These are phyloP conservation scores for Adansonia rubrostipa DNA, from an alignment of 441 rosid genomes.

Conservation along the genomic window DNA sequence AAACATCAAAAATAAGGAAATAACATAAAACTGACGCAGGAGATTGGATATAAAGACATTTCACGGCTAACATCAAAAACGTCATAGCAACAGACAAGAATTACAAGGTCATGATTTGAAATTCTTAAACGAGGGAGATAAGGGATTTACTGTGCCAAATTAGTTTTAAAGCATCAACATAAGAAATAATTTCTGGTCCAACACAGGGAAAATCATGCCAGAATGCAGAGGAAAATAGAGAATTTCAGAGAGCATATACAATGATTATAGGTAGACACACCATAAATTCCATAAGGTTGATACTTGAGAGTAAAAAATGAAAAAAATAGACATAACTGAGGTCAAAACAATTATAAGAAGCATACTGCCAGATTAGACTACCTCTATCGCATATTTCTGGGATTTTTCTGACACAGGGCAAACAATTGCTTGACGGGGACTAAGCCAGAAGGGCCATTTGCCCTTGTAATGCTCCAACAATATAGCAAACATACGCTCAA, in stretches of 20 bases:
- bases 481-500: constrained; percentile 96
- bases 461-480: constrained; percentile 97
- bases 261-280: background rate
- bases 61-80: background rate
- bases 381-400: constrained; percentile 72
- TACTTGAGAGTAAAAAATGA: background rate
- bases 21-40: background rate
- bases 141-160: background rate
- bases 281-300: constrained; percentile 3
- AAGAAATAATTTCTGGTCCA: background rate
- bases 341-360: constrained; percentile 14
- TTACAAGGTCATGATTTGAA: background rate
- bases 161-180: background rate
- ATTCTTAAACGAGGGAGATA: background rate
- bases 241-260: background rate
- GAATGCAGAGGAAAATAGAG: background rate
- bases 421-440: constrained; percentile 99
- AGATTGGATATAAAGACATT: background rate
- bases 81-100: background rate
- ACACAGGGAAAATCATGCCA: background rate
- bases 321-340: background rate
- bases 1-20: background rate
- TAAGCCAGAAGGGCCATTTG: constrained; percentile 99
- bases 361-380: constrained; percentile 31
- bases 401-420: constrained; percentile 97